A percentile compares a stretch with the other conserved stretches of the same genome.
Conservation (phyloP, 805 yeast species). For the Wickerhamiella domercqiae region DNA sequence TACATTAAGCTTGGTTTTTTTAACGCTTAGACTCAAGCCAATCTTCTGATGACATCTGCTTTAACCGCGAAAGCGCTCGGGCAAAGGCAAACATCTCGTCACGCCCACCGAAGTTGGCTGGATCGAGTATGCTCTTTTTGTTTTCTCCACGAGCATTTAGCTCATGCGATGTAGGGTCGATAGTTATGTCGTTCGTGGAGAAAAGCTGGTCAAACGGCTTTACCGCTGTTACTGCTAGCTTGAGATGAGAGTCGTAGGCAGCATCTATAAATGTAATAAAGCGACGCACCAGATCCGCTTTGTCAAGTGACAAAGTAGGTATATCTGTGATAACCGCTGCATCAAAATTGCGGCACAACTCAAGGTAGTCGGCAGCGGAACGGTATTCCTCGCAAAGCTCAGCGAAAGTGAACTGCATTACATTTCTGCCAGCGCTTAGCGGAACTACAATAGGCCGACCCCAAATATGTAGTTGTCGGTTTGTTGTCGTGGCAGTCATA, state of each 20-base stretch:
- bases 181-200: slow-evolving; percentile 46
- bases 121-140: slow-evolving; percentile 37
- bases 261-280: slow-evolving; percentile 94
- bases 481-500: slow-evolving; percentile 25
- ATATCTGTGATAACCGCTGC: slow-evolving; percentile 85
- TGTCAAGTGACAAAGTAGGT: slow-evolving; percentile 64
- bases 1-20: neutral
- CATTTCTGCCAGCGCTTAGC: slow-evolving; percentile 54
- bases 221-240: slow-evolving; percentile 78
- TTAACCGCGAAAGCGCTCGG: slow-evolving; percentile 75
- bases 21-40: slow-evolving; percentile 35
- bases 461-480: slow-evolving; percentile 48
- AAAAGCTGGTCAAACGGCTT: slow-evolving; percentile 73
- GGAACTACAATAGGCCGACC: slow-evolving; percentile 75
- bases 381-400: slow-evolving; percentile 76
- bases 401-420: slow-evolving; percentile 78
- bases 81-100: slow-evolving; percentile 97
- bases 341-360: slow-evolving; percentile 59
- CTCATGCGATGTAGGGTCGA: slow-evolving; percentile 22
- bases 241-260: slow-evolving; percentile 79
- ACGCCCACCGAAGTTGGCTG: slow-evolving; percentile 53
- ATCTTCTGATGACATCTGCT: slow-evolving; percentile 86
- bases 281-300: slow-evolving; percentile 72
- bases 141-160: slow-evolving; percentile 21
- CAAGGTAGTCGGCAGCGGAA: slow-evolving; percentile 89